Evolutionary conservation across 495 filamentous ascomycete genomes (phyloP), one percentile per base, ranked within the genome.

Genomic region (Lentithecium fluviatile): DNA sequence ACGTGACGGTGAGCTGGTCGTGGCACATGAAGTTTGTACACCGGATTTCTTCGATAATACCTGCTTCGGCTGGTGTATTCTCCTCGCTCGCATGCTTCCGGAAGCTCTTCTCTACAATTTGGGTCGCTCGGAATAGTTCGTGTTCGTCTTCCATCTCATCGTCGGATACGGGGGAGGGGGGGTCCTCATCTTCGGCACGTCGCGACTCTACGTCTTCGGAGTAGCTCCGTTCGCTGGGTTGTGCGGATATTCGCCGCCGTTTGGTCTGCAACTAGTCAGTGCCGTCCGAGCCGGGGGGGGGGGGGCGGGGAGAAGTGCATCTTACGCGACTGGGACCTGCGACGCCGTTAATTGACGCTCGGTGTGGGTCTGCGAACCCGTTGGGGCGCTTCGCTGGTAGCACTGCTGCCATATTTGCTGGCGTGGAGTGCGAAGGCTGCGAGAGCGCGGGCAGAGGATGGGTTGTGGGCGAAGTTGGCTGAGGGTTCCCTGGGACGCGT

Each of bases 1-100:
- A 78, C 38, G 87, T 82, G 47, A 95, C 86, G 52, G 85, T 80
- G 15, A 97, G 83, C 58, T 84, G 85, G 17, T 80, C 75, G 69
- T 99, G 94, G 68, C 93, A 97, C 94, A 97, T 96, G 71, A 95
- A 95, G 69, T 96, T 97, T 58, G 85, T 83, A 72, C 89, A 95
- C 49, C 83, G 87, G 34, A 97, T 86, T 52, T 83, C 83, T 73
- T 94, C 85, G 32, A 96, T 83, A 47, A 95, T 89, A 6, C 86
- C 89, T 70, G 87, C 85, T n/a, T 95, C 88, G 3, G 90, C 86
- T 8, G 90, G 80, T 2, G 81, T 76, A 64, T 95, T 95, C 8
- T 45, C 10, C 36, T 19, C 43, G 24, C 25, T 12, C 19, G 23
- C n/a, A n/a, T 12, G 23, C 6, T 25, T 38, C 20, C 37, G 29